Evolutionary conservation across 1,139 yeast genomes (phyloP).

Genomic region (Torulaspora pretoriensis): DNA sequence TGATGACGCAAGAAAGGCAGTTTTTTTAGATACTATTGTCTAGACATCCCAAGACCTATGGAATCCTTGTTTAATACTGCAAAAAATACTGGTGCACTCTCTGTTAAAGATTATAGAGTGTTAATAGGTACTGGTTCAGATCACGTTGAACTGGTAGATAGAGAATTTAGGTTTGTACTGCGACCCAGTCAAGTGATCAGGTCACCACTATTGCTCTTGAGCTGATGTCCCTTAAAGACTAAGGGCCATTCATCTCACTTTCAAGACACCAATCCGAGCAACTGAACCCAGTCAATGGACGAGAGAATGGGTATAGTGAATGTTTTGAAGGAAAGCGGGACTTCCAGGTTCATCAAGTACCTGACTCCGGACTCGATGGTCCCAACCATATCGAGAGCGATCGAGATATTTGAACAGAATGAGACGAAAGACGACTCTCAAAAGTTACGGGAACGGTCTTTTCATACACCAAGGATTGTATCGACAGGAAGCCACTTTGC

Average conservation of each 20-base stretch:
- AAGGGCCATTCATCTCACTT: background rate
- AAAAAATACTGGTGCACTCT: too few species aligned
- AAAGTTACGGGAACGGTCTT: slow-evolving; percentile 22
- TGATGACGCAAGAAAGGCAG: too few species aligned
- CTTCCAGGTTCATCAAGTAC: slow-evolving; percentile 33
- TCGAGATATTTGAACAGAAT: slow-evolving; percentile 32
- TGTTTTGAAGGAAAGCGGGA: slow-evolving; percentile 24
- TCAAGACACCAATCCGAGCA: background rate
- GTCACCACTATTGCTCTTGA: background rate
- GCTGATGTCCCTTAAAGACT: background rate
- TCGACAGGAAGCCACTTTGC: slow-evolving; percentile 65
- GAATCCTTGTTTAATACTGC: too few species aligned
- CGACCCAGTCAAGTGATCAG: background rate
- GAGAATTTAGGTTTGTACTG: background rate
- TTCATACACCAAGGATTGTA: slow-evolving; percentile 54
- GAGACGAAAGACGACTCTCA: slow-evolving; percentile 18
- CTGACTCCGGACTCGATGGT: slow-evolving; percentile 59
- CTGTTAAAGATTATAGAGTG: too few species aligned
- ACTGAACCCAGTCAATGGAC: slow-evolving; percentile 10
- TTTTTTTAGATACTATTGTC: too few species aligned
- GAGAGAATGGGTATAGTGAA: slow-evolving; percentile 21
- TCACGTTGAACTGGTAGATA: too few species aligned
- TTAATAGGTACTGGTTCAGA: too few species aligned
- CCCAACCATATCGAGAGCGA: slow-evolving; percentile 50
- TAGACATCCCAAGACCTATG: too few species aligned